A percentile compares a stretch with the other conserved stretches of the same genome.
Evolutionary conservation across 2,329 filamentous ascomycete genomes (phyloP).

Genomic region (Claviceps sp.): DNA sequence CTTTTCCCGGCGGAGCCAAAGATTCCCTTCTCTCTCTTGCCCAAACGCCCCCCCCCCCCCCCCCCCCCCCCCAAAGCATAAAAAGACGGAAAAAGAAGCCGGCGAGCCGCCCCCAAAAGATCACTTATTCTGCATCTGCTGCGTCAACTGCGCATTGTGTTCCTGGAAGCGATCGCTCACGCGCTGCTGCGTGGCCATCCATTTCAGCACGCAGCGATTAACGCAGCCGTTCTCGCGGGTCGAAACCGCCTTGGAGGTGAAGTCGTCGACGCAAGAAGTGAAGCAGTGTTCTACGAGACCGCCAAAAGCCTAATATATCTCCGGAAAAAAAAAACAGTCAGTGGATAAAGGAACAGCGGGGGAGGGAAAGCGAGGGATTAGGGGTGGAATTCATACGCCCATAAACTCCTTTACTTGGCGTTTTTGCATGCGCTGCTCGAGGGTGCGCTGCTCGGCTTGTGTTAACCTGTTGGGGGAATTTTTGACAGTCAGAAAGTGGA

Average conservation of each 20-base stretch:
- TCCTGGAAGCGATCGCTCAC: constrained; percentile 81
- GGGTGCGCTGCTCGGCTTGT: constrained; percentile 73
- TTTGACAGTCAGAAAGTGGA: no score
- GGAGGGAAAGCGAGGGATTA: background rate
- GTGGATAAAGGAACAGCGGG: background rate
- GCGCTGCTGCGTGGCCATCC: constrained; percentile 80
- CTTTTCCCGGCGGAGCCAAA: background rate
- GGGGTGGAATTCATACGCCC: constrained; percentile 57
- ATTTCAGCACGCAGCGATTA: constrained; percentile 90
- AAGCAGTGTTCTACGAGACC: constrained; percentile 71
- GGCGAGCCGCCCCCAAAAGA: background rate
- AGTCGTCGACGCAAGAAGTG: constrained; percentile 93
- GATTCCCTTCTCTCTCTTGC: background rate
- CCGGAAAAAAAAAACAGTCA: background rate
- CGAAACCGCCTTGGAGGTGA: constrained; percentile 90
- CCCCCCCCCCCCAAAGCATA: background rate
- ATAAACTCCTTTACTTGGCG: constrained; percentile 99
- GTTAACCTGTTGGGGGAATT: constrained; percentile 39
- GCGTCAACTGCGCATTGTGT: constrained; percentile 47
- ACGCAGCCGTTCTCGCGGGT: constrained; percentile 84
- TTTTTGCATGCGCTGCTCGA: constrained; percentile 88
- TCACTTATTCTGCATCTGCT: constrained; percentile 36
- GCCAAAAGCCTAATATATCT: constrained; percentile 19
- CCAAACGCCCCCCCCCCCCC: background rate
- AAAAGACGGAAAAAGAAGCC: background rate